Percentiles rank a stretch among this genome's conserved stretches.
Evolutionary conservation across 1,139 yeast species (phyloP).

Genomic region (Komagataea norvegica): DNA sequence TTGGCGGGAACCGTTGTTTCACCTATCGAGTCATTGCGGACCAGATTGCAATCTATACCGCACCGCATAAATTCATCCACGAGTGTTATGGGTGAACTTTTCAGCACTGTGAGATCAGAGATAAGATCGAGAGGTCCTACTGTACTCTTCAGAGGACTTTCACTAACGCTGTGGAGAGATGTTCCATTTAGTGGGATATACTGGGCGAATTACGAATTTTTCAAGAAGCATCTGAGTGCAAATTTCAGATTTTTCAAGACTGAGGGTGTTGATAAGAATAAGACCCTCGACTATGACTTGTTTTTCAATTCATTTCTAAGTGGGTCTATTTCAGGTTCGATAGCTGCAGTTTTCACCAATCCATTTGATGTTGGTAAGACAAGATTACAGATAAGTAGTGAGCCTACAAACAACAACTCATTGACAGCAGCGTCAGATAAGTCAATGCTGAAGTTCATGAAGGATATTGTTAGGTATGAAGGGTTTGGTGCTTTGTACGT

Average conservation of each 20-base stretch:
- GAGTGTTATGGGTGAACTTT: conserved; percentile 33
- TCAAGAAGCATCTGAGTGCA: conserved; percentile 21
- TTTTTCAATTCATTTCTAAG: conserved; percentile 73
- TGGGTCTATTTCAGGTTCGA: conserved; percentile 79
- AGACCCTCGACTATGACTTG: conserved; percentile 35
- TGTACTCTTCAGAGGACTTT: conserved; percentile 77
- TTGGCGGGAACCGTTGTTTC: conserved; percentile 82
- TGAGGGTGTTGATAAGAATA: conserved; percentile 12
- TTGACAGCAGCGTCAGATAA: conserved; percentile 22
- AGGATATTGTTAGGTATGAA: conserved; percentile 59
- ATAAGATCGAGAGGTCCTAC: conserved; percentile 53
- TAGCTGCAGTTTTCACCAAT: conserved; percentile 83
- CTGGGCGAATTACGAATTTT: conserved; percentile 80
- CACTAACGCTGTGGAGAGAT: conserved; percentile 91
- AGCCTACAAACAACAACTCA: conserved; percentile 10
- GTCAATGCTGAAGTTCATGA: conserved; percentile 64
- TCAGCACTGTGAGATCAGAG: conserved; percentile 53
- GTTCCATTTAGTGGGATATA: conserved; percentile 95
- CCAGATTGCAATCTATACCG: conserved; percentile 85
- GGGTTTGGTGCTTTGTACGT: conserved; percentile 62
- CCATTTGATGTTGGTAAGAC: conserved; percentile 99
- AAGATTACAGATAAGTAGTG: conserved; percentile 58
- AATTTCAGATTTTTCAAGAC: conserved; percentile 15
- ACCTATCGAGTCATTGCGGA: conserved; percentile 83
- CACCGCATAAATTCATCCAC: conserved; percentile 34